Base-by-base conservation (phyloP, 768 basidiomycete species). In the Dacryopinax spathularia region DNA sequence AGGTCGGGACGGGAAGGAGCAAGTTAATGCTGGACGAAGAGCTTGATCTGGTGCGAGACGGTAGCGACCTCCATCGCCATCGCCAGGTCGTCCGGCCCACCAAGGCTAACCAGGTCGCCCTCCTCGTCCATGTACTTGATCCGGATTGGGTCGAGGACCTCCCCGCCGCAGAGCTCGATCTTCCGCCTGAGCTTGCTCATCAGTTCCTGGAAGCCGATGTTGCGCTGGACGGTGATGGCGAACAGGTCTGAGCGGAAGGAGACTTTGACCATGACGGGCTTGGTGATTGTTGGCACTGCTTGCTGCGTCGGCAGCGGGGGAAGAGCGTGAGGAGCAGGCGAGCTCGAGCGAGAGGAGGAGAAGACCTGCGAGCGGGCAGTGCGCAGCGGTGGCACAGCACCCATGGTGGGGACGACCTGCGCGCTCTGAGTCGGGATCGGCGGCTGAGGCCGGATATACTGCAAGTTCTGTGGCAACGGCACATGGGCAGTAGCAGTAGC, bases 161-260 rank as follows among this genome's bases (percentile, higher is more conserved):
- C 80, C 1, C 88, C 89, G 20, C 91, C 91, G 72, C 92, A 95
- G 29, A 94, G 79, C 33, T 91, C 82, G 68, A 97, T 94, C 82
- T 97, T 98, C 76, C 85, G 85, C 34, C 88, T 86, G 1, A 98
- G 91, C 72, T 86, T 88, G 73, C 92, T 88, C 61, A 94, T 87
- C 61, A 98, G 79, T 43, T 92, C 89, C 61, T 77, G 79, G 73
- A 87, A 94, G 72, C 88, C 84, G 34, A 89, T 90, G 66, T 78
- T 75, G 66, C 86, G 81, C 41, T 89, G 82, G 27, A 95, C 91
- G 74, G 91, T 88, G 64, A 97, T 89, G 66, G 95, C 88, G 71
- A 97, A 98, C 48, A 96, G 88, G 72, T 96, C 93, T 69, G 94
- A 89, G 70, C 91, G 85, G 77, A 88, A 97, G 73, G 90, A 89